Evolutionary conservation across 371 early-diverging fungal genomes (phyloP).

Genomic region (Encephalitozoon intestinalis): DNA sequence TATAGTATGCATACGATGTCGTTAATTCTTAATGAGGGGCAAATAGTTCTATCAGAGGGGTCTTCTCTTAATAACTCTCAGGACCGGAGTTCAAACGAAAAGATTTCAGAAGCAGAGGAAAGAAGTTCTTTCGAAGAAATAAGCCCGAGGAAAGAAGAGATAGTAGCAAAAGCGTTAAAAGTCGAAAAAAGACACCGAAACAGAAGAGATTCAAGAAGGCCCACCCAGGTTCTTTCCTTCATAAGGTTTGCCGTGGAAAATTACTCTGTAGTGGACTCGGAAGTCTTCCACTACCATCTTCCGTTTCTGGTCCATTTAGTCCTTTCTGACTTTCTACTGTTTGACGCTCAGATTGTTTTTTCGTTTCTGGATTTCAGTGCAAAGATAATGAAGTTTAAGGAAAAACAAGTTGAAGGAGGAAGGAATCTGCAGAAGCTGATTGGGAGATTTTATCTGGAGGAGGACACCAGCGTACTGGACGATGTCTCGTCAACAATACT

Average conservation of each 20-base stretch:
- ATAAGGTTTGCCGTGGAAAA: conserved; percentile 3
- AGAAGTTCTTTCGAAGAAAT: not conserved
- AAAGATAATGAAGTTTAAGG: not conserved
- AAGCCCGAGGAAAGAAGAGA: not conserved
- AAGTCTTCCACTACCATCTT: conserved; percentile 11
- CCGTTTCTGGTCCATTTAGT: conserved; percentile 11
- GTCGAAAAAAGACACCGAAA: not conserved
- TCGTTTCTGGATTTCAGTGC: conserved; percentile 4
- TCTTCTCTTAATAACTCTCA: not conserved
- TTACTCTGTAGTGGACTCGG: not conserved
- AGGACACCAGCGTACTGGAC: conserved; percentile 10
- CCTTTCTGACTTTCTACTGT: not conserved
- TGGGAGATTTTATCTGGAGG: conserved; percentile 4
- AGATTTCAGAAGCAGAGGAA: not conserved
- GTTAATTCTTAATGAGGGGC: not conserved
- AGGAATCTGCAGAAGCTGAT: not conserved
- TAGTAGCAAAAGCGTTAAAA: not conserved
- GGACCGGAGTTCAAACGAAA: not conserved
- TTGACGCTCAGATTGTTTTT: not conserved
- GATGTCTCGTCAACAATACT: not conserved
- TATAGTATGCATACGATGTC: not conserved
- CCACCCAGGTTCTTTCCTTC: not conserved
- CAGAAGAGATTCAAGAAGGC: not conserved
- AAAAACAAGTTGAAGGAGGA: not conserved
- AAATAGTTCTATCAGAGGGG: not conserved